Base-by-base conservation (phyloP, 2,329 filamentous ascomycete species). In the Orbilia oligospora region DNA sequence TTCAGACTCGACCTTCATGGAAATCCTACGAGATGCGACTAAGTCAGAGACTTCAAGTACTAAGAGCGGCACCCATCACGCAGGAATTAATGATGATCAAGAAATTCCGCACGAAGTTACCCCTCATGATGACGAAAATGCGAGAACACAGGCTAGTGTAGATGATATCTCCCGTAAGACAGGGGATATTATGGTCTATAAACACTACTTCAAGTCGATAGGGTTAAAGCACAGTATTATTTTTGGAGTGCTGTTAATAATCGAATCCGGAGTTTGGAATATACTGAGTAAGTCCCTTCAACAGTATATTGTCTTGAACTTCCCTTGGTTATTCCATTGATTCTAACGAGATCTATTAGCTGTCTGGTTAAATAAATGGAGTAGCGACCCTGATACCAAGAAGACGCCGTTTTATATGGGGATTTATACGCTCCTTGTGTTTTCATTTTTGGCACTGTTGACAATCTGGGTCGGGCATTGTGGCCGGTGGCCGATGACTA, bases 331-430 rank as follows among this genome's bases (percentile, higher is more conserved):
- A 36, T 36, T 41, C 3, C 5, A 14, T n/a, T 1, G 14, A 41
- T 48, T 66, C 71, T 76, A 63, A 68, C 44, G 48, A 3, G 38
- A 1, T 8, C 38, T 22, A 0, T 49, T 30, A 78, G 75, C 68
- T 9, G 69, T 78, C 12, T 79, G 76, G 70, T 38, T 79, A 33
- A 69, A 79, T 36, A 56, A 71, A 22, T 79, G 76, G 76, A 72
- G 65, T 41, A 79, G 66, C 41, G 76, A 79, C 22, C 27, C 70
- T 1, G 46, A 79, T 53, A 44, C 63, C 3, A 71, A 41, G 18
- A 73, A 70, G n/a, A 79, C 76, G n/a, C 49, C 36, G 2, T 79
- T 70, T 27, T 79, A 79, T 30, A 75, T 79, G 70, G 65, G 64
- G 4, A 70, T 79, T 10, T 79, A 79, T 38, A 79, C 70, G 0